Conservation (phyloP, 306 rosid genomes). For the Citrullus mucosospermus region DNA sequence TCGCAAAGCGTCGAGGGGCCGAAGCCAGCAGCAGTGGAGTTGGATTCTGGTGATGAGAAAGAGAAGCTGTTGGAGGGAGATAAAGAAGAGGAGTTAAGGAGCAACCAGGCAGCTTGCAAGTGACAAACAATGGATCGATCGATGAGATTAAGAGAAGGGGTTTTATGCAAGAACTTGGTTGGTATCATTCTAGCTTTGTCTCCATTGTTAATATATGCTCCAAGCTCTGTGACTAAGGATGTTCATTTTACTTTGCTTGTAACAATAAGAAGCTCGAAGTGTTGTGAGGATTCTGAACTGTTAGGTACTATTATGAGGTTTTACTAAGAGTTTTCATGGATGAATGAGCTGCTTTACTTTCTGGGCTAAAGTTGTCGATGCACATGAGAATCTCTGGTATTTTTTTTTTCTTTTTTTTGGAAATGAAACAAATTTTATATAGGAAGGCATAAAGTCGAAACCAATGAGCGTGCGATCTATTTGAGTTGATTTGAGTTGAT, state of each 20-base stretch:
- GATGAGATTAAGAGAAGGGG: not conserved
- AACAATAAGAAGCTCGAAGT: not conserved
- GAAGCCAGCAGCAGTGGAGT: constrained; percentile 10
- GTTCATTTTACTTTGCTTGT: not conserved
- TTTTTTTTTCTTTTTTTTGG: no score
- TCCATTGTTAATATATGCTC: constrained; percentile 4
- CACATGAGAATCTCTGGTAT: no score
- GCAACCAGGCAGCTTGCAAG: constrained; percentile 46
- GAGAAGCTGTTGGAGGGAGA: constrained; percentile 31
- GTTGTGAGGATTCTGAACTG: not conserved
- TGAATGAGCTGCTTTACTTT: not conserved
- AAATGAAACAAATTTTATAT: no score
- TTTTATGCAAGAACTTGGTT: not conserved
- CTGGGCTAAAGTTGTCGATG: not conserved
- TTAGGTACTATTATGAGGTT: not conserved
- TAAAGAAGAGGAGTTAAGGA: constrained; percentile 23
- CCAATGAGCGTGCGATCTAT: no score
- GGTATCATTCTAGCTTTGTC: not conserved
- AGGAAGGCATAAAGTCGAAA: no score
- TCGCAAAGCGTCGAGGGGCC: constrained; percentile 41
- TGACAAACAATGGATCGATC: constrained; percentile 8
- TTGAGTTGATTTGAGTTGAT: no score
- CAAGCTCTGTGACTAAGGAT: not conserved
- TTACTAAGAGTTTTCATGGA: not conserved
- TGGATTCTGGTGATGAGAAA: constrained; percentile 28